These are phyloP conservation scores for Heliosperma pusillum DNA, from an alignment of 148 eudicot species.

Conservation along the genomic window DNA sequence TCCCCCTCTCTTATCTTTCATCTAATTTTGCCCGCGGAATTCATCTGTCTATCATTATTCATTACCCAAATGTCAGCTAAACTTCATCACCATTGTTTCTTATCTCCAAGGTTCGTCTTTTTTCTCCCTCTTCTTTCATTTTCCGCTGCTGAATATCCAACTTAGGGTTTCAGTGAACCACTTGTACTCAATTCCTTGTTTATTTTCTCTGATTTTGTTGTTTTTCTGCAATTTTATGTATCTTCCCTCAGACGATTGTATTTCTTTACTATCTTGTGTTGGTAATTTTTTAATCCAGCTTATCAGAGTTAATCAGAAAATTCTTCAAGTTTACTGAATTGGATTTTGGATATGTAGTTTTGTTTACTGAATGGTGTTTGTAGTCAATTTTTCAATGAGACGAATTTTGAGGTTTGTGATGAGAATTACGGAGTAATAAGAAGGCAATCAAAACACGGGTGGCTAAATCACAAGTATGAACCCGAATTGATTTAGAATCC, in stretches of 20 bases:
- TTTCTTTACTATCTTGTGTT: too few relatives aligned
- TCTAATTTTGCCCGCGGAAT: not conserved
- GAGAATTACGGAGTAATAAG: not conserved
- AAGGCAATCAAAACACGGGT: not conserved
- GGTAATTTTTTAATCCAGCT: not conserved
- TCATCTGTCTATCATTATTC: not conserved
- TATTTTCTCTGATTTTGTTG: not conserved
- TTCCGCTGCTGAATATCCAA: not conserved
- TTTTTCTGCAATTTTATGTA: not conserved
- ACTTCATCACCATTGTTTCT: constrained; percentile 2
- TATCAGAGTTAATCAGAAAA: not conserved
- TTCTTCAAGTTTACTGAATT: not conserved
- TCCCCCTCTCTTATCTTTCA: not conserved
- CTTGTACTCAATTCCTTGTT: not conserved
- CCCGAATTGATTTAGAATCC: not conserved
- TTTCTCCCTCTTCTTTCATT: not conserved
- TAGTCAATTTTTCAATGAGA: not conserved
- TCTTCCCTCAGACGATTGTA: not conserved
- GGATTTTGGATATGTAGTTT: not conserved
- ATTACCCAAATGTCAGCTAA: constrained; percentile 2
- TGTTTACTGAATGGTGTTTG: not conserved
- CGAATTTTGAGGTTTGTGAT: not conserved
- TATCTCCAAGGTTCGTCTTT: not conserved
- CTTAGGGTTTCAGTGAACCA: not conserved
- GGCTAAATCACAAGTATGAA: not conserved